Percentiles rank a stretch among this genome's conserved stretches.
Conservation (phyloP, 352 stramenopile species). For the Nothophytophthora sp. region DNA sequence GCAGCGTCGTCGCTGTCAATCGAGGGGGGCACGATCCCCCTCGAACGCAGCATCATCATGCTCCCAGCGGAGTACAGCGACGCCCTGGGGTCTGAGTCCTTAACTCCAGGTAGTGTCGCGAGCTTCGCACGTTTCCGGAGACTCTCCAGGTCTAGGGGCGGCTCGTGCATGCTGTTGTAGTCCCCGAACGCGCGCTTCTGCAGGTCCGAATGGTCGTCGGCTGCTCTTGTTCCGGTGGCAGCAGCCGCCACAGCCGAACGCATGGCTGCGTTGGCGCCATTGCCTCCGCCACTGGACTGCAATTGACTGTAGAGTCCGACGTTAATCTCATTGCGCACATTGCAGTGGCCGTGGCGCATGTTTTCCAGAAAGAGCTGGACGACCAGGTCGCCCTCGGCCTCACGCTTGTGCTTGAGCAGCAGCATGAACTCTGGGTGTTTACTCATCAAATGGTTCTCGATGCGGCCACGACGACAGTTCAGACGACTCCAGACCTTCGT, state of each 20-base stretch:
- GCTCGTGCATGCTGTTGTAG: slow-evolving; percentile 17
- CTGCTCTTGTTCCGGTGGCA: neutral
- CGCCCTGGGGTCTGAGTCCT: slow-evolving; percentile 10
- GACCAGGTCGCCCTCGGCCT: slow-evolving; percentile 62
- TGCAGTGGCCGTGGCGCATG: slow-evolving; percentile 71
- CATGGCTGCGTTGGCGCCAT: neutral
- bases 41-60: slow-evolving; percentile 14
- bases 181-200: slow-evolving; percentile 33
- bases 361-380: slow-evolving; percentile 81
- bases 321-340: slow-evolving; percentile 68
- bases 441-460: slow-evolving; percentile 80
- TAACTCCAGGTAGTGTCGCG: neutral
- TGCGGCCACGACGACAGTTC: slow-evolving; percentile 74
- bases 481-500: slow-evolving; percentile 76
- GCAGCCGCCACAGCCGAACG: slow-evolving; percentile 5
- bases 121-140: slow-evolving; percentile 29
- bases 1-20: slow-evolving; percentile 5
- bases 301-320: slow-evolving; percentile 59
- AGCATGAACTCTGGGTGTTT: slow-evolving; percentile 85
- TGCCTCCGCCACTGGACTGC: slow-evolving; percentile 14
- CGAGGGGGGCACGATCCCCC: slow-evolving; percentile 6
- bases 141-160: slow-evolving; percentile 19
- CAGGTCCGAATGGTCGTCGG: slow-evolving; percentile 10
- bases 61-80: slow-evolving; percentile 24
- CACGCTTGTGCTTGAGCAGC: slow-evolving; percentile 77